A percentile compares a stretch with the other conserved stretches of the same genome.
phyloP scores from a whole-genome alignment of 192 early-diverging fungal genomes.

The Backusella psychrophila region DNA sequence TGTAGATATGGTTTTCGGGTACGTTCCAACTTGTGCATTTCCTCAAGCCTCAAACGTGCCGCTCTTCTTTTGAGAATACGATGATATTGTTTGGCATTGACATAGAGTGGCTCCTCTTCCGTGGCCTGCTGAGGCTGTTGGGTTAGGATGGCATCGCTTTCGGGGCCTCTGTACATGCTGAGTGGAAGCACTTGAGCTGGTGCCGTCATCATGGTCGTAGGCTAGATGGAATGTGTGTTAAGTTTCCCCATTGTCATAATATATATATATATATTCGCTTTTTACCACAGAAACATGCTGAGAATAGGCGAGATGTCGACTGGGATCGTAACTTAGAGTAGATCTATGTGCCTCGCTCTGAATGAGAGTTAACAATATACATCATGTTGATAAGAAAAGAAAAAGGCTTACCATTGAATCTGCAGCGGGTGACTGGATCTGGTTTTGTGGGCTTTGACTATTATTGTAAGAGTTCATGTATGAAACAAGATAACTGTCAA shows the following conservation, averaged over 20 bases:
- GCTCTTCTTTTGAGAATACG: conserved; percentile 94
- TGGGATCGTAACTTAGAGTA: conserved; percentile 4
- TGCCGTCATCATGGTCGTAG: neutral
- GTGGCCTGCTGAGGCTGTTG: neutral
- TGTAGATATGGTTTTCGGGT: conserved; percentile 94
- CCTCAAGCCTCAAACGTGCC: conserved; percentile 83
- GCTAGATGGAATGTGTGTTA: neutral
- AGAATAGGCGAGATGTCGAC: conserved; percentile 3
- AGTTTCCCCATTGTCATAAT: no score
- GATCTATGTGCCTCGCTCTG: conserved; percentile 17
- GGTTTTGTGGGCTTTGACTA: neutral
- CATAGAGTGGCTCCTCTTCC: conserved; percentile 86
- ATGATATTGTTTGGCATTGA: conserved; percentile 98
- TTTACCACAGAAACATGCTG: conserved; percentile 18
- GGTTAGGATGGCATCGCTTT: neutral
- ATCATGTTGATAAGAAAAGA: neutral
- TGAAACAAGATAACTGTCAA: neutral
- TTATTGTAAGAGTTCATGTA: neutral
- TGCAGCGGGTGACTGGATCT: neutral
- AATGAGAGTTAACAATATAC: no score
- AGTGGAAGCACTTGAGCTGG: conserved; percentile 8
- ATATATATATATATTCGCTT: no score
- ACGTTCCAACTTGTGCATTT: conserved; percentile 68
- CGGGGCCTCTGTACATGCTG: conserved; percentile 6
- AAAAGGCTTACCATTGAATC: neutral